phyloP scores from a whole-genome alignment of 2,329 filamentous ascomycete species.

The Hyphodiscus sp. region DNA sequence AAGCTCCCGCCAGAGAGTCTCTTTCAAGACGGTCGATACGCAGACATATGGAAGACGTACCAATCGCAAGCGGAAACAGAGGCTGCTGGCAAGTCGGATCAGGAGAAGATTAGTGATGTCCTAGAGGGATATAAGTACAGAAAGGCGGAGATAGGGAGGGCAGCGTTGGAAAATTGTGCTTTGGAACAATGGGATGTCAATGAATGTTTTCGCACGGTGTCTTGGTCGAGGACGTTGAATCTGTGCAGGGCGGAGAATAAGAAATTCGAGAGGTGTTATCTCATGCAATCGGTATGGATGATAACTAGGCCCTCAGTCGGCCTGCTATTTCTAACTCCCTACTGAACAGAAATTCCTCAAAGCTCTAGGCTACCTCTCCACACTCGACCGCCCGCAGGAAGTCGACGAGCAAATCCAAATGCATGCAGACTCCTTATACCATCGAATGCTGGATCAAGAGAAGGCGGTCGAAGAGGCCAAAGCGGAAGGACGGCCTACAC shows the following conservation, averaged over 20 bases:
- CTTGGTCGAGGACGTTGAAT: conserved; percentile 60
- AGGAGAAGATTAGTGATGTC: conserved; percentile 74
- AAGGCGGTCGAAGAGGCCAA: conserved; percentile 63
- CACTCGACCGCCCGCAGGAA: conserved; percentile 54
- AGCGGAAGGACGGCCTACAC: conserved; percentile 50
- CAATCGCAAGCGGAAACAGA: conserved; percentile 65
- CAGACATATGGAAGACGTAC: conserved; percentile 92
- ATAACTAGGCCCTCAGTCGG: background rate
- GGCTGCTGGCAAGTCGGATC: conserved; percentile 61
- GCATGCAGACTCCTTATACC: conserved; percentile 88
- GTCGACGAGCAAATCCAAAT: conserved; percentile 88
- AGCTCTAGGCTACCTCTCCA: conserved; percentile 78
- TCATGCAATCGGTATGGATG: conserved; percentile 66
- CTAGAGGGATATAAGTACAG: conserved; percentile 80
- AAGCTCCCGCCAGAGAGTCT: conserved; percentile 41
- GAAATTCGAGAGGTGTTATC: conserved; percentile 80
- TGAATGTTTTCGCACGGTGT: conserved; percentile 72
- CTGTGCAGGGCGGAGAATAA: conserved; percentile 76
- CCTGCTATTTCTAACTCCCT: background rate
- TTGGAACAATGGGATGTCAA: conserved; percentile 78
- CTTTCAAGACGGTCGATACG: conserved; percentile 66
- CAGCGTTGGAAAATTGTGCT: conserved; percentile 90
- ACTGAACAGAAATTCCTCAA: conserved; percentile 69
- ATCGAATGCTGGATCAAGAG: conserved; percentile 81
- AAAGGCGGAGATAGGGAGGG: conserved; percentile 67